Percentiles rank a stretch among this genome's conserved stretches.
These are phyloP conservation scores for Narthecium ossifragum DNA, from an alignment of 106 monocot species.

Conservation along the genomic window DNA sequence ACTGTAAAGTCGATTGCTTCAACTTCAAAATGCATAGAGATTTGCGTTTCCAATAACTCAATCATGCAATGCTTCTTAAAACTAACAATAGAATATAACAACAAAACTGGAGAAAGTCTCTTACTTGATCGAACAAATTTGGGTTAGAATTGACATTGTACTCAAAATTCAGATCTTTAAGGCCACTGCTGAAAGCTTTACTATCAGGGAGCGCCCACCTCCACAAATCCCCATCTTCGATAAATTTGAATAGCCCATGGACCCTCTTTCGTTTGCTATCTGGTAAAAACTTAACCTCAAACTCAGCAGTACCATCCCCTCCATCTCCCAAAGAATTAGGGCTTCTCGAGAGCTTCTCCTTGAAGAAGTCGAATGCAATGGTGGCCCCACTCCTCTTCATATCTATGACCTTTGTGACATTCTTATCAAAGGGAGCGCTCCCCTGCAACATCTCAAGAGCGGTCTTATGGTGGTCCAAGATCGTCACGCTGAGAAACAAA, in stretches of 20 bases:
- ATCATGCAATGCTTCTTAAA: too few species aligned
- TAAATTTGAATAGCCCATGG: conserved; percentile 52
- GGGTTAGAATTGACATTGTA: conserved; percentile 67
- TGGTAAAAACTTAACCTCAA: conserved; percentile 23
- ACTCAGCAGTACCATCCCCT: neutral
- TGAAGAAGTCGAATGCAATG: conserved; percentile 82
- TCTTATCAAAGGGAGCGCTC: conserved; percentile 29
- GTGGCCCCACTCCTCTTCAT: conserved; percentile 93
- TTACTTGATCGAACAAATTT: conserved; percentile 71
- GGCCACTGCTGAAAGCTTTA: conserved; percentile 89
- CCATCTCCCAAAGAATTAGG: conserved; percentile 4
- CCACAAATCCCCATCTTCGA: conserved; percentile 97
- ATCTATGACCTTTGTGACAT: conserved; percentile 79
- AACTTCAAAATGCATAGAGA: too few species aligned
- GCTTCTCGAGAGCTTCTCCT: conserved; percentile 36
- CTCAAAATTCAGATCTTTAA: conserved; percentile 74
- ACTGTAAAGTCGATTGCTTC: too few species aligned
- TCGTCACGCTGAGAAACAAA: conserved; percentile 52
- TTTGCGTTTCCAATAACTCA: too few species aligned
- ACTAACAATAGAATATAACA: neutral
- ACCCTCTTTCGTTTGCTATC: conserved; percentile 48
- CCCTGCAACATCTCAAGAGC: conserved; percentile 56
- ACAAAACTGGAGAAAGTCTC: neutral
- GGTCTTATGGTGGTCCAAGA: conserved; percentile 98
- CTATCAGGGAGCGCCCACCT: conserved; percentile 77